phyloP scores from a whole-genome alignment of 805 yeast species.

The Teunomyces barrocoloradensis region DNA sequence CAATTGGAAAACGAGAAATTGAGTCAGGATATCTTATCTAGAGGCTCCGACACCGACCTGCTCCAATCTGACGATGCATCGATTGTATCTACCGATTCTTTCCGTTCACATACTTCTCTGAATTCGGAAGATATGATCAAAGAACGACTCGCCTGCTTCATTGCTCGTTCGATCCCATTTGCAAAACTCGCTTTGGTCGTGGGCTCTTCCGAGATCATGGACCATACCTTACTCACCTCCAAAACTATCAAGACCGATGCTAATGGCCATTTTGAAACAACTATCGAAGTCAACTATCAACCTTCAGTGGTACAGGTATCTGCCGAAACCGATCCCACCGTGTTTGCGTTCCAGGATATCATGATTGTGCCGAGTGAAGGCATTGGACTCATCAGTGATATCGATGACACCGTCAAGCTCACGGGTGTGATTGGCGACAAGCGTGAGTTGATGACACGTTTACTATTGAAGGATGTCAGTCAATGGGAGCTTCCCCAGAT shows the following conservation, averaged over 20 bases:
- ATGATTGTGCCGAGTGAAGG: slow-evolving; percentile 47
- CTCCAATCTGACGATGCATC: slow-evolving; percentile 6
- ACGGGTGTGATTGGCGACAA: slow-evolving; percentile 92
- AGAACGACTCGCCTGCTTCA: slow-evolving; percentile 66
- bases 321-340: slow-evolving; percentile 45
- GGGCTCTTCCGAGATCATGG: slow-evolving; percentile 44
- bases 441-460: slow-evolving; percentile 74
- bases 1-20: slow-evolving; percentile 26
- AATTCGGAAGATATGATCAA: slow-evolving; percentile 48
- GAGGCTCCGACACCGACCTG: slow-evolving; percentile 7
- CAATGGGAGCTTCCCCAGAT: slow-evolving; percentile 77
- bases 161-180: slow-evolving; percentile 63
- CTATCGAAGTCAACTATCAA: slow-evolving; percentile 52
- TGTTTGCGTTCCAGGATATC: slow-evolving; percentile 46
- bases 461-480: slow-evolving; percentile 62
- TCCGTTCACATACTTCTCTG: neutral
- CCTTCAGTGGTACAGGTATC: slow-evolving; percentile 61
- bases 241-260: slow-evolving; percentile 51
- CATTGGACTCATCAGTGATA: slow-evolving; percentile 78
- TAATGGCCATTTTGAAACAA: slow-evolving; percentile 62
- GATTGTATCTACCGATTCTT: neutral
- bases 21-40: slow-evolving; percentile 20
- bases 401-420: slow-evolving; percentile 89
- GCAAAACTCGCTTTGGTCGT: slow-evolving; percentile 54
- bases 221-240: slow-evolving; percentile 23